Evolutionary conservation across 208 protist genomes (phyloP), one percentile per base, ranked within the genome.

Genomic region (Leishmania turanica): DNA sequence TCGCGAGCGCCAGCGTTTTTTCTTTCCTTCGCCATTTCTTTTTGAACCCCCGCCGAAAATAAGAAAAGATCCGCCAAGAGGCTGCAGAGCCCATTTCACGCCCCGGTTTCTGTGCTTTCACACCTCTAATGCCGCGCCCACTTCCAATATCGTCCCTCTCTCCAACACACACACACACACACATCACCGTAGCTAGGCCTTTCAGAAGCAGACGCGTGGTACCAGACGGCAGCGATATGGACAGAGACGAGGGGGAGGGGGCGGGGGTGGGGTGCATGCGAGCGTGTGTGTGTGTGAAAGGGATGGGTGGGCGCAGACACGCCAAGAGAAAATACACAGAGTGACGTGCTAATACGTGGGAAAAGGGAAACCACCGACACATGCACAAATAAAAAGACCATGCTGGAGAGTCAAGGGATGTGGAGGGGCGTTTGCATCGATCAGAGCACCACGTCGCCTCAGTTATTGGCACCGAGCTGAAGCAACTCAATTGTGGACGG

Each of bases 401-500:
- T 8, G 27, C 56, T n/a, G 17, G n/a, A 54, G 49, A 15, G 45
- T 45, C 24, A 62, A 9, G 49, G 31, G 31, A 68, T 21, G 62
- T 7, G 62, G 15, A 19, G 31, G 31, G 31, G 31, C 13, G 15
- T 68, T 31, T 24, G 62, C 62, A 40, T 68, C 15, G 13, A 19
- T 31, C 3, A 40, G 62, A 40, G 62, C 62, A 17, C 31, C 31
- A 31, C 31, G 31, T 15, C 62, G 31, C 31, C 62, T 42, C 75
- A 85, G 51, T 69, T 78, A 3, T 65, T 51, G 7, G 60, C 68
- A 31, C 85, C 77, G 37, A 93, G 82, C 15, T 76, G 51, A 53
- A 87, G 78, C 69, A 89, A 49, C 42, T 86, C 83, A 58, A 86
- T 72, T 17, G 84, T 85, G 27, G 84, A 78, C 62, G 47, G 40